These are phyloP conservation scores for Exophiala dermatitidis DNA, from an alignment of 2,329 filamentous ascomycete genomes.

Conservation along the genomic window DNA sequence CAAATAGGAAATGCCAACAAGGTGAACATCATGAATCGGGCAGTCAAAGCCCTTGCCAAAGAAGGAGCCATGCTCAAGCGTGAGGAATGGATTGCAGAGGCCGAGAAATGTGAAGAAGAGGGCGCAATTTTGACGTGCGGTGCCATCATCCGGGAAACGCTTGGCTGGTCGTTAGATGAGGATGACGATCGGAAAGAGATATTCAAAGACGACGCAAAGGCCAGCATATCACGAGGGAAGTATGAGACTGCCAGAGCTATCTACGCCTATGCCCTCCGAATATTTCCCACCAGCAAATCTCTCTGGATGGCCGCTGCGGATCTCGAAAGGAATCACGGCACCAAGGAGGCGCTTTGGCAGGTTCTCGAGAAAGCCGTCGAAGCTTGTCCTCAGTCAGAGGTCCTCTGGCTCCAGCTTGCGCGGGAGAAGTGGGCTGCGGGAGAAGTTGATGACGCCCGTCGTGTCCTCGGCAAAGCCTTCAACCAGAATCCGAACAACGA, in stretches of 20 bases:
- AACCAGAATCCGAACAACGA: conserved; percentile 94
- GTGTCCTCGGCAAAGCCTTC: conserved; percentile 82
- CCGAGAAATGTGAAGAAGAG: conserved; percentile 89
- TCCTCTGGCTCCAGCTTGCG: conserved; percentile 91
- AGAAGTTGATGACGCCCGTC: conserved; percentile 76
- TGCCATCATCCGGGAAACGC: conserved; percentile 83
- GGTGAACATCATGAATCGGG: conserved; percentile 90
- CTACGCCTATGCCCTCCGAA: conserved; percentile 79
- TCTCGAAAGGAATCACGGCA: conserved; percentile 82
- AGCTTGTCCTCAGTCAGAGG: conserved; percentile 82
- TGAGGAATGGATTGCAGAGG: conserved; percentile 93
- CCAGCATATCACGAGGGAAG: conserved; percentile 69
- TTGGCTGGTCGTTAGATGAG: conserved; percentile 89
- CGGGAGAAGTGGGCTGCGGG: conserved; percentile 90
- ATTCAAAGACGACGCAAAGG: conserved; percentile 88
- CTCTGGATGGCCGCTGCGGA: conserved; percentile 89
- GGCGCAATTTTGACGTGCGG: conserved; percentile 79
- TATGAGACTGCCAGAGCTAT: conserved; percentile 92
- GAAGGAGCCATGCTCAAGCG: conserved; percentile 95
- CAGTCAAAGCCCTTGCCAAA: conserved; percentile 76
- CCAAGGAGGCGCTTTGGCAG: conserved; percentile 71
- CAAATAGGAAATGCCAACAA: conserved; percentile 77
- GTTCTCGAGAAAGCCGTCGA: conserved; percentile 90
- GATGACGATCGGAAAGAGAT: conserved; percentile 94
- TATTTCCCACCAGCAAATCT: conserved; percentile 81